Conservation (phyloP, 2,329 filamentous ascomycete genomes). For the Colletotrichum sp. region DNA sequence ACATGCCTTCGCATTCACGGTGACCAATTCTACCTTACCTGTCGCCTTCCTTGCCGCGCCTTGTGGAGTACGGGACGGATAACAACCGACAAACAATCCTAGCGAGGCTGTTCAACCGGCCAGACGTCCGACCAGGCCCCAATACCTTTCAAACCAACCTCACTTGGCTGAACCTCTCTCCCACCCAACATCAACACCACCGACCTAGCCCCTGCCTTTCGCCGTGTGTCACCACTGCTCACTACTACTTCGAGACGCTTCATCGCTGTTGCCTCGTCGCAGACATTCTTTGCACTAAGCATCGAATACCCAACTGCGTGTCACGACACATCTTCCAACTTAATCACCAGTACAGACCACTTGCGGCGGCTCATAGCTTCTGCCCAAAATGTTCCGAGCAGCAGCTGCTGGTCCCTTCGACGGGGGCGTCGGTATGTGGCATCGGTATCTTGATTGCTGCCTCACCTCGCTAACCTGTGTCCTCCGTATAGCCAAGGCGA, state of each 20-base stretch:
- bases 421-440: slow-evolving; percentile 60
- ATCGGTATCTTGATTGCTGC: neutral
- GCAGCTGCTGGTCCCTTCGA: slow-evolving; percentile 63
- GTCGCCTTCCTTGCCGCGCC: neutral
- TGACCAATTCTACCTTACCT: neutral
- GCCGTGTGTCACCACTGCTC: neutral
- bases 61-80: neutral
- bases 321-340: neutral
- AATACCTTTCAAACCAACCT: neutral
- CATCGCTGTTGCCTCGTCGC: neutral
- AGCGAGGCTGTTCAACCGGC: neutral
- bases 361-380: slow-evolving; percentile 14
- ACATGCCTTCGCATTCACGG: neutral
- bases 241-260: neutral
- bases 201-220: neutral
- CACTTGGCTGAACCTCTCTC: neutral
- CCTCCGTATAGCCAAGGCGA: slow-evolving; percentile 67
- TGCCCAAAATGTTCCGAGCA: slow-evolving; percentile 60
- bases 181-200: neutral
- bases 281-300: neutral
- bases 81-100: neutral
- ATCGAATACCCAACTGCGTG: neutral
- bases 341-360: neutral
- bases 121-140: neutral
- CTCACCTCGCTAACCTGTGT: neutral